These are phyloP conservation scores for Colletotrichum tamarilloi DNA, from an alignment of 2,329 filamentous ascomycete species.

Conservation along the genomic window DNA sequence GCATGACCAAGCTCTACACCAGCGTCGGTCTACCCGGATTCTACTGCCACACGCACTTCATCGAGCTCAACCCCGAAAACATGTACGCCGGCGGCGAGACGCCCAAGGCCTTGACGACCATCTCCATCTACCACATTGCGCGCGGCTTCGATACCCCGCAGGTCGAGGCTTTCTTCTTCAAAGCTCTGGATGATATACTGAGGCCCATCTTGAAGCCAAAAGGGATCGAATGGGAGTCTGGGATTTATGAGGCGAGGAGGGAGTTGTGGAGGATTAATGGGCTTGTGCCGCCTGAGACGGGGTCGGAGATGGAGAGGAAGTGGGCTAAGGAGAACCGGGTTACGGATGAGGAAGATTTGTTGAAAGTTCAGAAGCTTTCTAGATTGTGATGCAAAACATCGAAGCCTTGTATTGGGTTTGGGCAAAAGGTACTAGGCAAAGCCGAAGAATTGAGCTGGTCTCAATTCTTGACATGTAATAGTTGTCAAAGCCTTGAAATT, in stretches of 20 bases:
- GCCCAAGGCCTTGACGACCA: neutral
- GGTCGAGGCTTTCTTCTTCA: slow-evolving; percentile 1
- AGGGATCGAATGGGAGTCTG: slow-evolving; percentile 20
- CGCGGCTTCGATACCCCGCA: slow-evolving; percentile 4
- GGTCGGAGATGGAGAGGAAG: slow-evolving; percentile 9
- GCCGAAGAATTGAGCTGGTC: no score
- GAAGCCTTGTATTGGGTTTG: no score
- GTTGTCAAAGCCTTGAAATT: no score
- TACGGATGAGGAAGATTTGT: neutral
- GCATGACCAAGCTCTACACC: slow-evolving; percentile 17
- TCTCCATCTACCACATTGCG: slow-evolving; percentile 20
- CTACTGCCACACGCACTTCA: slow-evolving; percentile 35
- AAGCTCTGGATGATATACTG: slow-evolving; percentile 2
- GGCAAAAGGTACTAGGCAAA: no score
- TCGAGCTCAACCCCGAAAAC: slow-evolving; percentile 39
- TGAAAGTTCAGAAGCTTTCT: neutral
- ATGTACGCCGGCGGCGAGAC: slow-evolving; percentile 57
- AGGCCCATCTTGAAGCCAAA: slow-evolving; percentile 9
- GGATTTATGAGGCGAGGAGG: slow-evolving; percentile 17
- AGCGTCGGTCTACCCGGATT: neutral
- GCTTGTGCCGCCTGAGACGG: neutral
- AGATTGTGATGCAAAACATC: neutral
- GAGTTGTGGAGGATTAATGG: slow-evolving; percentile 21
- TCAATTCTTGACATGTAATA: no score
- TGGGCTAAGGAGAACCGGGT: neutral